Evolutionary conservation across 2,329 filamentous ascomycete species (phyloP), one percentile per base, ranked within the genome.

Genomic region (Aspergillus bombycis): DNA sequence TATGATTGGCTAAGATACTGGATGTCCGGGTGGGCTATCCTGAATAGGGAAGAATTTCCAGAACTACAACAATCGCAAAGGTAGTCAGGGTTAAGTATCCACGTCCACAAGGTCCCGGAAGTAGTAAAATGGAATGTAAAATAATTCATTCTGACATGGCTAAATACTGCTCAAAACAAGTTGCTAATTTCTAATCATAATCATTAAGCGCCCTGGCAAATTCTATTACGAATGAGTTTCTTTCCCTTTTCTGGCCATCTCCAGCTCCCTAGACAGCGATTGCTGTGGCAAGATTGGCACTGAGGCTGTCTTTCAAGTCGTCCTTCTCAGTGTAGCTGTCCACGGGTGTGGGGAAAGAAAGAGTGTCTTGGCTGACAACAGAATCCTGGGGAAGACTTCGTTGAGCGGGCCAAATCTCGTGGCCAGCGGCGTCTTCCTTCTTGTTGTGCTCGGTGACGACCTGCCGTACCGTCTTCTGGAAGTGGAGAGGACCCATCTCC

Each of bases 401-500:
- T 46, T 71, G 66, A 6, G 84, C 83, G 0, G 85, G 85, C 84
- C 84, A 86, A 56, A 86, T 83, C 72, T 86, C 80, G 48, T 75
- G 68, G 14, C 79, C 79, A 0, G 71, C 77, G 10, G 75, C 75
- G 62, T 80, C 77, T 70, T 88, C 85, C 32, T 76, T 75, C 64
- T 80, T 72, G 38, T 67, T 76, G 68, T 87, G 84, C 38, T 78
- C 77, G 52, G 77, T 77, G 52, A 88, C 74, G 14, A 82, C 66
- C 45, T 84, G 81, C 6, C 84, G 81, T 26, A 86, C 81, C 3
- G 75, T 70, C 34, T 80, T 80, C 76, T 87, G 84, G 80, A 88
- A 87, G 74, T 82, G 83, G 0, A 87, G 75, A 0, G 85, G 83
- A 0, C 83, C 83, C 71, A 85, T 83, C 70, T 89, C 87, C 77